Percentiles rank a stretch among this genome's conserved stretches.
phyloP scores from a whole-genome alignment of 2,329 filamentous ascomycete species.

The Didymosphaeria variabile region DNA sequence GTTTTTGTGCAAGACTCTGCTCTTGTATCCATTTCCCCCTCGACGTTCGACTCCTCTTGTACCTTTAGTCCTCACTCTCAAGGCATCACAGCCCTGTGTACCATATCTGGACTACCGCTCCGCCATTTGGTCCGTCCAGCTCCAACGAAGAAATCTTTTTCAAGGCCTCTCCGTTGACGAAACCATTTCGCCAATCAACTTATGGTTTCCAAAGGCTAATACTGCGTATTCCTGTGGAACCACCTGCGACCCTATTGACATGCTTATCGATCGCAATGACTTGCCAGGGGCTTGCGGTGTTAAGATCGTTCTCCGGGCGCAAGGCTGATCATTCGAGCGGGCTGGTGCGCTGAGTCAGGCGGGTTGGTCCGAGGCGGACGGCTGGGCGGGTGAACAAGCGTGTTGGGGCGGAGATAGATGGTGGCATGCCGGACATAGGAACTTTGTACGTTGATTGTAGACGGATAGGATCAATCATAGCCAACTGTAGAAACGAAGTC shows the following conservation, averaged over 20 bases:
- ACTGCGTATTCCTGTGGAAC: too few relatives aligned
- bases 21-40: neutral
- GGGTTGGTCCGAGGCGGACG: slow-evolving; percentile 4
- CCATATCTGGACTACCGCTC: too few relatives aligned
- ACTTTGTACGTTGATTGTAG: neutral
- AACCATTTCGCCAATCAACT: neutral
- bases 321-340: neutral
- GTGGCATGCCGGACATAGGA: neutral
- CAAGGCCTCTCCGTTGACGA: neutral
- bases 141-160: too few relatives aligned
- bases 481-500: too few relatives aligned
- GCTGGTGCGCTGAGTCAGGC: neutral
- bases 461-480: too few relatives aligned
- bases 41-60: neutral
- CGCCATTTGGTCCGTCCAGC: too few relatives aligned
- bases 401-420: slow-evolving; percentile 4
- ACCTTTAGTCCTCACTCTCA: neutral
- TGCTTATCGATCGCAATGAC: neutral
- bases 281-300: neutral
- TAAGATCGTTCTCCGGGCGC: neutral
- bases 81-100: too few relatives aligned
- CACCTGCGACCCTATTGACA: neutral
- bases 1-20: neutral
- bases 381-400: neutral
- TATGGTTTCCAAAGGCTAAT: neutral